These are phyloP conservation scores for Jacaranda copaia DNA, from an alignment of 257 asterid species.

Conservation along the genomic window DNA sequence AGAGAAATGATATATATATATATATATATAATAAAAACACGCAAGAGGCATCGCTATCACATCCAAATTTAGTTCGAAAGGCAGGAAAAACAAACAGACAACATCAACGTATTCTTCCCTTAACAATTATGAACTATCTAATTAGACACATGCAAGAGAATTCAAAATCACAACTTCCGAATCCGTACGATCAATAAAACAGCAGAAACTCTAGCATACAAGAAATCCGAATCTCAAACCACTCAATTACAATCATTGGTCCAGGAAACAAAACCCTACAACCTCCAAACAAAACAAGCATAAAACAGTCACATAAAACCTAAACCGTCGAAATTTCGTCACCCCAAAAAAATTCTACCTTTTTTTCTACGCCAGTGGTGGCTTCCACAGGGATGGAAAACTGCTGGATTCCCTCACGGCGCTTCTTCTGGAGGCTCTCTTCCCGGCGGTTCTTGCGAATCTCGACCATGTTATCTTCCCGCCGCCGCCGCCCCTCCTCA, in stretches of 20 bases:
- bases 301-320: not conserved
- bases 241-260: constrained; percentile 21
- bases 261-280: not conserved
- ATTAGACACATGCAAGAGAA: not conserved
- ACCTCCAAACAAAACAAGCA: not conserved
- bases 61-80: constrained; percentile 6
- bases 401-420: constrained; percentile 78
- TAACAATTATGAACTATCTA: not conserved
- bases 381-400: constrained; percentile 56
- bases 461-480: constrained; percentile 98
- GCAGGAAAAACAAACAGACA: not conserved
- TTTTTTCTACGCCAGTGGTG: constrained; percentile 55
- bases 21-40: not conserved
- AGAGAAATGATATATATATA: not conserved
- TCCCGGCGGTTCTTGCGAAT: constrained; percentile 87
- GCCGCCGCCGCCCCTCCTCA: constrained; percentile 89
- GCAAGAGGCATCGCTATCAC: constrained; percentile 7
- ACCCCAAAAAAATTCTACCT: constrained; percentile 51
- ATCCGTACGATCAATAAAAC: constrained; percentile 18
- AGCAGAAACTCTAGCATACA: constrained; percentile 31
- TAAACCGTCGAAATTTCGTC: constrained; percentile 9
- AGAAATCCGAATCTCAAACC: not conserved
- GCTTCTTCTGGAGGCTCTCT: constrained; percentile 91
- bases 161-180: not conserved
- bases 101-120: not conserved